Evolutionary conservation across 257 asterid species (phyloP).

Genomic region (Gynochthodes officinalis): DNA sequence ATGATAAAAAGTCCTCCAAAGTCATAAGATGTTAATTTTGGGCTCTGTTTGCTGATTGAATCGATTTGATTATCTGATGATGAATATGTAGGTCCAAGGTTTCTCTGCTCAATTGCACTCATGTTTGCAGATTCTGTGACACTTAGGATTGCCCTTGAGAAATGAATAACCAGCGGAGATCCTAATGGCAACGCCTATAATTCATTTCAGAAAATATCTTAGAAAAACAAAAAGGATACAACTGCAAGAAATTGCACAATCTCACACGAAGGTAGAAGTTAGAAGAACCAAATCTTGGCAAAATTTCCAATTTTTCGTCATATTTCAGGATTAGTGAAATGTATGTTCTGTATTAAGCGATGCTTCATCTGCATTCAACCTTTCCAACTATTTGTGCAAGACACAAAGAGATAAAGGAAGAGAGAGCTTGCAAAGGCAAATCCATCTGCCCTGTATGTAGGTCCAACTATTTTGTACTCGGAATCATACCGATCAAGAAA

Average conservation of each 20-base stretch:
- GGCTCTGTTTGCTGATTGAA: slow-evolving; percentile 37
- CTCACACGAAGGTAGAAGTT: too few species aligned
- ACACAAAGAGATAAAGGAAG: neutral
- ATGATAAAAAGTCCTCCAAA: slow-evolving; percentile 55
- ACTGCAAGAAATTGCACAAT: too few species aligned
- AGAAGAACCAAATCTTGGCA: neutral
- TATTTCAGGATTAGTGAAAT: too few species aligned
- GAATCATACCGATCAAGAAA: slow-evolving; percentile 36
- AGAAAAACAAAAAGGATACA: too few species aligned
- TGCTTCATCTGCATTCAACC: neutral
- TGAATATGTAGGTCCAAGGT: slow-evolving; percentile 43
- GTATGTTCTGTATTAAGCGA: too few species aligned
- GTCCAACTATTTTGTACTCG: slow-evolving; percentile 41
- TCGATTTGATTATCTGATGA: slow-evolving; percentile 37
- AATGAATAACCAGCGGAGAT: slow-evolving; percentile 33
- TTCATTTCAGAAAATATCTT: too few species aligned
- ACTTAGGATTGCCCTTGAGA: slow-evolving; percentile 46
- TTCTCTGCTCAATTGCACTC: slow-evolving; percentile 26
- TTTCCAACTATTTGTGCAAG: neutral
- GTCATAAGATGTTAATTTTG: slow-evolving; percentile 36
- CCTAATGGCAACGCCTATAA: slow-evolving; percentile 49
- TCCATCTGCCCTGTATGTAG: slow-evolving; percentile 41
- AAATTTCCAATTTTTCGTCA: too few species aligned
- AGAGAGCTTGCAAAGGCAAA: slow-evolving; percentile 45
- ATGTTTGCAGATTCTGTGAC: slow-evolving; percentile 38